A percentile compares a stretch with the other conserved stretches of the same genome.
These are phyloP conservation scores for Xylariaceae sp. DNA, from an alignment of 2,329 filamentous ascomycete genomes.

Conservation along the genomic window DNA sequence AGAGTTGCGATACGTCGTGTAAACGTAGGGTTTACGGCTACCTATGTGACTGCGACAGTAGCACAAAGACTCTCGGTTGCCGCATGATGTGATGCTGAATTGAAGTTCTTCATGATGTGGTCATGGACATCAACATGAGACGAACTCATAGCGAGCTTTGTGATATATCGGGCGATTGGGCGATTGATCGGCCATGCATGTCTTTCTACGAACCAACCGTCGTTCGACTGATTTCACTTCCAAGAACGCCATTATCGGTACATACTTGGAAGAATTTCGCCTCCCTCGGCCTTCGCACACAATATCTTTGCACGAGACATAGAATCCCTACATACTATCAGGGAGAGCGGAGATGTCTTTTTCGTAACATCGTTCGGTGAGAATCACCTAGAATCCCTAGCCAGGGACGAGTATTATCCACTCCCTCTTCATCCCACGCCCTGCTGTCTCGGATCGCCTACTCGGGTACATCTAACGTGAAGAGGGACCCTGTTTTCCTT, in stretches of 20 bases:
- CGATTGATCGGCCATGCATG: not conserved
- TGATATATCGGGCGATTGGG: not conserved
- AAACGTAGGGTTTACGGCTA: not conserved
- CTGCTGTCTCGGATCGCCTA: not conserved
- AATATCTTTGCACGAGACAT: not conserved
- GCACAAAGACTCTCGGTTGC: not conserved
- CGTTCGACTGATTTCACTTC: not conserved
- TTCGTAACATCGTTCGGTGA: conserved; percentile 4
- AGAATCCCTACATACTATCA: not conserved
- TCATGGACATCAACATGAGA: not conserved
- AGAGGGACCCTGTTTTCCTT: conserved; percentile 1
- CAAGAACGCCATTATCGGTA: not conserved
- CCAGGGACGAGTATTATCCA: not conserved
- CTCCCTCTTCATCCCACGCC: not conserved
- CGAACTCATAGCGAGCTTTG: not conserved
- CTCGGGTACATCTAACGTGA: conserved; percentile 14
- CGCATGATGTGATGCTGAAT: conserved; percentile 3
- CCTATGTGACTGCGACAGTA: not conserved
- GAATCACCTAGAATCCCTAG: not conserved
- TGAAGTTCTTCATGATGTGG: conserved; percentile 2
- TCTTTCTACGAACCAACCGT: not conserved
- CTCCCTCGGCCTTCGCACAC: not conserved
- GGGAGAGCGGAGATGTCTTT: conserved; percentile 16
- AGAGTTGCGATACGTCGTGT: too few species aligned
- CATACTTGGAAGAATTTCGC: not conserved